Evolutionary conservation across 495 filamentous ascomycete species (phyloP).

Genomic region (Aspergillus steynii): DNA sequence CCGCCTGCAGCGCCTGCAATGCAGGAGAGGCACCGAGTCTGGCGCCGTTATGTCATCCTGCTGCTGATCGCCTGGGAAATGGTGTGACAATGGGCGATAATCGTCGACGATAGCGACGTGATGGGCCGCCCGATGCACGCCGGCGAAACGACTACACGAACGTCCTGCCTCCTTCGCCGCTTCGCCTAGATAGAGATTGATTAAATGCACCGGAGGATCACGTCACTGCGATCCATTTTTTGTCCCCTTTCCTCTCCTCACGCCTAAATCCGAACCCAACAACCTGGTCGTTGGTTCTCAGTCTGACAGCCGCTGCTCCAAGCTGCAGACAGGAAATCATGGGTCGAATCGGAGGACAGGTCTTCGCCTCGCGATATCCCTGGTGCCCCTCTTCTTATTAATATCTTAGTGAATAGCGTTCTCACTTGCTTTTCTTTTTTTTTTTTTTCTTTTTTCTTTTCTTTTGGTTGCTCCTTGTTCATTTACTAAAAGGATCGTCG

Average conservation of each 20-base stretch:
- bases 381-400: conserved; percentile 7
- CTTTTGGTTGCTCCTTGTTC: not conserved
- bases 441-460: not conserved
- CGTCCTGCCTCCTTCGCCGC: no score
- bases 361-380: not conserved
- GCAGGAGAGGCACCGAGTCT: conserved; percentile 10
- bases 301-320: conserved; percentile 1
- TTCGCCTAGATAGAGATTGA: not conserved
- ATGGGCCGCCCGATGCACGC: not conserved
- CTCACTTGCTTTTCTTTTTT: not conserved
- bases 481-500: not conserved
- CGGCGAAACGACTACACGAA: not conserved
- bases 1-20: conserved; percentile 4
- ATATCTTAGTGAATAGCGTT: not conserved
- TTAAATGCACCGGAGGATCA: not conserved
- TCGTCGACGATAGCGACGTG: not conserved
- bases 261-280: conserved; percentile 10
- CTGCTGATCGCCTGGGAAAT: conserved; percentile 1
- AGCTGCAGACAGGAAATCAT: conserved; percentile 15
- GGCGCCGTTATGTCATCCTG: not conserved
- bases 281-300: conserved; percentile 23
- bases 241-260: not conserved
- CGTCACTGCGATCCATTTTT: not conserved
- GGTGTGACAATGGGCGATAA: not conserved
- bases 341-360: conserved; percentile 3